A percentile compares a stretch with the other conserved stretches of the same genome.
Evolutionary conservation across 2,329 filamentous ascomycete genomes (phyloP).

Genomic region (Tolypocladium ovalisporum): DNA sequence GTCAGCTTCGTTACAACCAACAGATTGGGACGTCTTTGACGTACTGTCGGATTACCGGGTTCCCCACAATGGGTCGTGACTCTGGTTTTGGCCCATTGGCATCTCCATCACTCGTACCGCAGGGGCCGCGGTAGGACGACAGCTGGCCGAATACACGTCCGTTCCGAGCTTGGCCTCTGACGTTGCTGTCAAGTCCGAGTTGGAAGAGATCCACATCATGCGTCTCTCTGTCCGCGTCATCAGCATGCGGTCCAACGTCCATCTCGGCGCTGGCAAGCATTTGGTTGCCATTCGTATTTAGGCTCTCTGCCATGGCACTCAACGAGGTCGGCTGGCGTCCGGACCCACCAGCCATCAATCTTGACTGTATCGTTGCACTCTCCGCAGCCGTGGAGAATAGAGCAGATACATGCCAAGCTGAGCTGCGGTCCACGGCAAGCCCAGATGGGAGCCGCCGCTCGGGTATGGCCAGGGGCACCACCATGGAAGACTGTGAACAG

Average conservation of each 20-base stretch:
- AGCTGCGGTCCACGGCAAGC: slow-evolving; percentile 48
- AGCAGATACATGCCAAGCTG: slow-evolving; percentile 71
- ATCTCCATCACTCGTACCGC: not conserved
- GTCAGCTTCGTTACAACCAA: not conserved
- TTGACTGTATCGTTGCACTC: slow-evolving; percentile 64
- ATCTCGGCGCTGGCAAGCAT: slow-evolving; percentile 67
- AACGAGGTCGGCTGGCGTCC: slow-evolving; percentile 36
- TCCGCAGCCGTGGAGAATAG: slow-evolving; percentile 69
- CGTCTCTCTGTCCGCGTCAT: slow-evolving; percentile 16
- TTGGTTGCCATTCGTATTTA: slow-evolving; percentile 71
- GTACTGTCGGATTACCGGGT: slow-evolving; percentile 16
- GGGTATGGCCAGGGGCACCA: slow-evolving; percentile 63
- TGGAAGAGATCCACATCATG: slow-evolving; percentile 21
- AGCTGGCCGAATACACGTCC: slow-evolving; percentile 19
- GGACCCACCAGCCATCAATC: slow-evolving; percentile 48
- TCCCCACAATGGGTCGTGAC: slow-evolving; percentile 13
- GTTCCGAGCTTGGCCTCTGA: slow-evolving; percentile 3
- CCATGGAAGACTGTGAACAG: slow-evolving; percentile 60
- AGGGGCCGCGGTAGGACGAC: slow-evolving; percentile 10
- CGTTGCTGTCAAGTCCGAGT: slow-evolving; percentile 8
- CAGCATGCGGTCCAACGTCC: slow-evolving; percentile 34
- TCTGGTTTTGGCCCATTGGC: slow-evolving; percentile 3
- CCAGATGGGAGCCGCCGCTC: slow-evolving; percentile 44
- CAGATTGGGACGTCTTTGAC: not conserved
- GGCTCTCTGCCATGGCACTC: slow-evolving; percentile 49